Evolutionary conservation across 768 basidiomycete species (phyloP).

Genomic region (Terana coerulea): DNA sequence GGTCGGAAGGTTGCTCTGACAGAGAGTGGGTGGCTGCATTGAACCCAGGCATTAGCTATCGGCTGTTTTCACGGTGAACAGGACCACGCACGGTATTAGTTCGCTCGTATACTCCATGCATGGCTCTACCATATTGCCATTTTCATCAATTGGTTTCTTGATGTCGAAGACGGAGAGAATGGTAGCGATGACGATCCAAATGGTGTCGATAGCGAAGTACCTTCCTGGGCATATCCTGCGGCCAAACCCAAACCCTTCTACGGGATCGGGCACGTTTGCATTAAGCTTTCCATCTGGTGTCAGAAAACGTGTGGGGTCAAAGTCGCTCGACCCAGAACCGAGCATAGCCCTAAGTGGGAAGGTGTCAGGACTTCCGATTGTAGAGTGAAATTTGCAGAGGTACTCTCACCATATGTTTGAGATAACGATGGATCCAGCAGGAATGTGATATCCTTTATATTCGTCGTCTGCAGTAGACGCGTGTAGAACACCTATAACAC

Average conservation of each 20-base stretch:
- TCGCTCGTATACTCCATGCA: background rate
- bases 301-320: constrained; percentile 19
- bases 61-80: too few relatives aligned
- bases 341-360: constrained; percentile 29
- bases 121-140: background rate
- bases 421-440: background rate
- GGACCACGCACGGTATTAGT: constrained; percentile 19
- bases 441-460: constrained; percentile 1
- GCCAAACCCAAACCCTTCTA: constrained; percentile 14
- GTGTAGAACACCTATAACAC: too few relatives aligned
- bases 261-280: constrained; percentile 4
- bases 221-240: constrained; percentile 22
- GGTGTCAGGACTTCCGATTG: constrained; percentile 13
- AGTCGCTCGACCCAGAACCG: constrained; percentile 16
- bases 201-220: constrained; percentile 18
- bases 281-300: constrained; percentile 11
- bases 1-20: too few relatives aligned
- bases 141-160: background rate
- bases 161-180: constrained; percentile 22
- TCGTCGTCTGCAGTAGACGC: too few relatives aligned
- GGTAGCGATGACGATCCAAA: constrained; percentile 22
- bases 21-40: too few relatives aligned
- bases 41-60: too few relatives aligned
- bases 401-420: background rate
- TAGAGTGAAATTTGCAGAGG: constrained; percentile 18